Evolutionary conservation across 1,139 yeast genomes (phyloP), one percentile per base, ranked within the genome.

Genomic region (Saccharomyces hybrid): DNA sequence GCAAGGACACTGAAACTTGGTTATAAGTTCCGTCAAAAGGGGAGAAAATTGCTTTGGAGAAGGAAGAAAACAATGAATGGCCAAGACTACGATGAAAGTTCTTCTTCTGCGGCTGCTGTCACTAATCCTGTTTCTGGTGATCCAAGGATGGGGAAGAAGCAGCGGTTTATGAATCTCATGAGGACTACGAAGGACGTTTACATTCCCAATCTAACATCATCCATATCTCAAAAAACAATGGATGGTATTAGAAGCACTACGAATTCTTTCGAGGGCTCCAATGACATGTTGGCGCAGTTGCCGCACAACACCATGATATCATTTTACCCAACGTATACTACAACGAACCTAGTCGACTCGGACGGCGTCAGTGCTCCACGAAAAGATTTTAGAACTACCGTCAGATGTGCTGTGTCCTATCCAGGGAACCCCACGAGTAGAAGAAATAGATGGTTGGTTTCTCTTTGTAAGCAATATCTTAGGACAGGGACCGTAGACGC

Each of bases 341-440:
- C 85, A 23, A 57, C 67, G 16, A 66, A 61, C 20, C 71, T 70
- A 8, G 69, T 67, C 5, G 64, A 63, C 25, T 83, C 38, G 26
- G 14, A 23, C 44, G 49, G 13, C 38, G 5, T 14, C 44, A 48
- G 28, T 20, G 42, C 27, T 20, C n/a, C 47, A 31, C 48, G 50
- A n/a, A 38, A 50, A 28, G n/a, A 30, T 23, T 55, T 73, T 65
- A 75, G 77, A 51, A 83, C 90, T 1, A 82, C 83, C 52, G 81
- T 89, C 2, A 78, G 87, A 50, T 96, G 97, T 3, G 81, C 86
- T 79, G 76, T 88, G 7, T 81, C 78, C 56, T 76, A 88, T 48
- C 90, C 90, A 0, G 95, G 93, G 1, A 75, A 63, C 52, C 50
- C 78, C 7, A 78, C 83, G 76, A 79, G 82, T 31, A 74, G 95